Evolutionary conservation across 768 basidiomycete genomes (phyloP), one percentile per base, ranked within the genome.

Genomic region (Tylopilus subfusipes): DNA sequence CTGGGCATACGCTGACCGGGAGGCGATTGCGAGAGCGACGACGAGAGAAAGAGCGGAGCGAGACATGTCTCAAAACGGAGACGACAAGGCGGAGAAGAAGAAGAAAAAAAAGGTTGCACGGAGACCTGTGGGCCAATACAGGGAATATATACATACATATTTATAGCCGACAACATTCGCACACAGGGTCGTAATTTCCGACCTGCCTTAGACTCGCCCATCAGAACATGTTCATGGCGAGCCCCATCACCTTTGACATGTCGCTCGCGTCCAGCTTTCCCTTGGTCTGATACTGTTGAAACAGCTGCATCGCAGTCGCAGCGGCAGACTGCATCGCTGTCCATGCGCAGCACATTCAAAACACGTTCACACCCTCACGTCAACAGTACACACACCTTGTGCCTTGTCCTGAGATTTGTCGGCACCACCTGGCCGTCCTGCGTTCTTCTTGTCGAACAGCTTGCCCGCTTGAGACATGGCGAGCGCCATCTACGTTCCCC

Each of bases 31-130:
- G 46, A 74, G 42, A 13, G 66, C 60, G 24, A 76, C 44, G 49
- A 74, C 53, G 21, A 67, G 62, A 51, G 73, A 79, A 79, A 74
- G 78, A 78, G 73, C 62, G 76, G 70, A 72, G 64, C 71, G 75
- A 63, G 76, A 76, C 79, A 80, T 80, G 66, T 66, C 69, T 71
- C 71, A 60, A 58, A 27, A n/a, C 4, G n/a, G 19, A 21, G 29
- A 2, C 1, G 39, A 19, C 5, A 10, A 42, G 36, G 25, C 12
- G 22, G 39, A 7, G 34, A 54, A 53, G 2, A 34, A 34, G 13
- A 34, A 34, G 10, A 18, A 36, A 38, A 38, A 38, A 18, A 18
- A 10, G 34, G 18, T 38, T 8, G n/a, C 12, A 38, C 7, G 38
- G 7, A 6, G 10, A 30, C 9, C 11, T 30, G 38, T n/a, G n/a